Base-by-base conservation (phyloP, 169 alveolate genomes). In the Eimeria maxima region DNA sequence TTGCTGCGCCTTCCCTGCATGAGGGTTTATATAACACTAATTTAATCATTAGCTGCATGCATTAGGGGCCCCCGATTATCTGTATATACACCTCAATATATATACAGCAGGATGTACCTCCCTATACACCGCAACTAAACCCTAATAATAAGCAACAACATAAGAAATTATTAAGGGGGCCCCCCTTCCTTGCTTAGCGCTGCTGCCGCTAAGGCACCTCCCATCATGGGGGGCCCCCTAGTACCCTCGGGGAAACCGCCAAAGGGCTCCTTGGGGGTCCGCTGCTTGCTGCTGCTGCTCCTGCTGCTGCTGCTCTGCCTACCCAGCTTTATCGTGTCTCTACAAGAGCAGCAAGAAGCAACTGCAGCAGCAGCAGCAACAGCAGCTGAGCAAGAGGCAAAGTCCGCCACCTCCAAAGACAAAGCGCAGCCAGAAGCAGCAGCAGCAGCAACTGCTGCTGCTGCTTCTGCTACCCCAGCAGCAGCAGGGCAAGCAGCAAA, bases 241-340 rank as follows among this genome's bases (percentile, higher is more conserved):
- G 38, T 4, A 38, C 73, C 24, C 73, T 24, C 38, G 73, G 73
- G 73, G 42, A 24, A 24, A 11, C 73, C 73, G 3, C 73, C 29
- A 22, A 38, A 63, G 73, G 73, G 73, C 38, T 3, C 73, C 38
- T 63, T 63, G 73, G 73, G 73, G 73, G 73, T 38, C 73, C 73
- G 73, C 29, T 63, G 73, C 73, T 11, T 22, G 38, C 73, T 63
- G 73, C 73, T 63, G 73, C 73, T 63, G 73, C 67, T 57, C 3
- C 73, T 24, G 73, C 73, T 63, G 73, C 73, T 63, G 73, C 38
- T 63, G 73, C 69, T 57, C 69, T 63, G 42, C 42, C 73, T 63
- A 5, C 73, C 73, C 73, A 63, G 3, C 73, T 63, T 1, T 24
- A 63, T 63, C 29, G 18, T 63, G 42, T 63, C 42, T 63, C 42